Evolutionary conservation across 163 green algal species (phyloP), one percentile per base, ranked within the genome.

Genomic region (Volvox carteri): DNA sequence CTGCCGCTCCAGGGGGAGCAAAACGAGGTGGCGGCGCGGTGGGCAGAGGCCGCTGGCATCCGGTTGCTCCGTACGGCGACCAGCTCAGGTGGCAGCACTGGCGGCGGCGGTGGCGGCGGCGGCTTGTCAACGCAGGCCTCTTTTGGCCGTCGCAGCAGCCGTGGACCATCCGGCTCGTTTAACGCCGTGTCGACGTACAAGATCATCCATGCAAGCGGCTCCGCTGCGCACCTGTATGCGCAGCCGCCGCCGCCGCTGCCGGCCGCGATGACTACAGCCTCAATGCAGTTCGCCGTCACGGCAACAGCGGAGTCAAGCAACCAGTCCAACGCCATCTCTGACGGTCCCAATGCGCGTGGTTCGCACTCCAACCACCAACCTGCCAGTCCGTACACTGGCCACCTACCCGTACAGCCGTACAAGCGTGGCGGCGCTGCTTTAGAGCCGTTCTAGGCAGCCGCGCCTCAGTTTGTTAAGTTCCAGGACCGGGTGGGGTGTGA

Each of bases 41-140:
- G 83, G 83, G 83, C 83, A 0, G 83, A 88, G 35, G 11, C 50
- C 0, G 83, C 83, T 2, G 83, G 83, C 67, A 88, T 88, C 28
- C 28, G n/a, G 30, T 21, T 88, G 50, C 68, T 67, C 7, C 67
- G 83, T 12, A 62, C 68, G 33, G 74, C 25, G 67, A 54, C 12
- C 30, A 62, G 48, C 83, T 74, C 4, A 0, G 83, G 68, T n/a
- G 67, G 50, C 4, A 42, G 41, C 78, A n/a, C 48, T 12, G 56
- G 16, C n/a, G 50, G 30, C 12, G 11, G 19, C 35, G 52, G 21
- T 52, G 5, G 23, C 78, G 23, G 58, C 25, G 39, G 37, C 37
- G 77, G 73, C 18, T 9, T 41, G 52, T 73, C 77, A 4, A 35
- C 4, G 5, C 52, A 73, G 1, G 42, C 30, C 11, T 85, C 77